Conservation (phyloP, 202 grass and related monocot genomes). For the Dendrocalamus latiflorus region DNA sequence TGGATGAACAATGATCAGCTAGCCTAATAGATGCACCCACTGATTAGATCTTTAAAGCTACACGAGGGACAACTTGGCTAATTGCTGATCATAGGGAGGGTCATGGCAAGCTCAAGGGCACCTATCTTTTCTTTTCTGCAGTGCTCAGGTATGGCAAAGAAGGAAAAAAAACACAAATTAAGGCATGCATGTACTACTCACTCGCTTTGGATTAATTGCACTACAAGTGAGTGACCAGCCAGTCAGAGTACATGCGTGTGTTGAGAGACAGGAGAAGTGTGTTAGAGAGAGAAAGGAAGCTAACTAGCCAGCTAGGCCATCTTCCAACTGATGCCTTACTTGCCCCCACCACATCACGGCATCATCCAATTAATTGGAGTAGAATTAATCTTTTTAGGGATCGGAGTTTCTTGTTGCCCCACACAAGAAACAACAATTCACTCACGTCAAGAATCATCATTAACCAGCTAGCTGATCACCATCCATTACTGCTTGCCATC, state of each 20-base stretch:
- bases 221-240: conserved; percentile 14
- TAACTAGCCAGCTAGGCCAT: too few relatives aligned
- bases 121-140: conserved; percentile 18
- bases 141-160: conserved; percentile 17
- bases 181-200: not conserved
- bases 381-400: not conserved
- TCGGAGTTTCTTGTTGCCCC: conserved; percentile 46
- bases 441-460: conserved; percentile 65
- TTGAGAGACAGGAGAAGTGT: not conserved
- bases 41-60: conserved; percentile 45
- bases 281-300: too few relatives aligned
- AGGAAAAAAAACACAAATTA: not conserved
- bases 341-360: conserved; percentile 45
- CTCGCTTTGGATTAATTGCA: conserved; percentile 23
- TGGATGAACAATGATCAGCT: not conserved
- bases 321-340: conserved; percentile 41
- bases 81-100: conserved; percentile 43
- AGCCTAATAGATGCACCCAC: not conserved
- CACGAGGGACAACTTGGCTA: conserved; percentile 40
- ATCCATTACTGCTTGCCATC: too few relatives aligned
- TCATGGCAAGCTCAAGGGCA: conserved; percentile 28
- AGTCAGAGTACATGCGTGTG: conserved; percentile 18
- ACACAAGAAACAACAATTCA: conserved; percentile 39
- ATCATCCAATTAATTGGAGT: conserved; percentile 6
- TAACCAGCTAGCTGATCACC: not conserved